Evolutionary conservation across 1,284 basidiomycete genomes (phyloP), one percentile per base, ranked within the genome.

Genomic region (Cryptococcus sp.): DNA sequence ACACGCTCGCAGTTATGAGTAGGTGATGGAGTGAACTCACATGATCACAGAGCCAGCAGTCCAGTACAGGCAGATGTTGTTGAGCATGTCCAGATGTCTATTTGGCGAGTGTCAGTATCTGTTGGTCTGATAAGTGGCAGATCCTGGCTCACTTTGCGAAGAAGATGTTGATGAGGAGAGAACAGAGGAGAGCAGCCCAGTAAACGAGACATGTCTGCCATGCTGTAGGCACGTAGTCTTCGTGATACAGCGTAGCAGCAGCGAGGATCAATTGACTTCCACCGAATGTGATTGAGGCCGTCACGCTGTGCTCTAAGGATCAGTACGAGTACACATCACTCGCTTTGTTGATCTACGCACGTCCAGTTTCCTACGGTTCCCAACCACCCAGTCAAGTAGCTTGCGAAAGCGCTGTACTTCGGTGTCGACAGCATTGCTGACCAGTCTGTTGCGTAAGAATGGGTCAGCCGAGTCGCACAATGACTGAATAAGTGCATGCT

Each of bases 371-470:
- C 81, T 5, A 81, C 80, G 1, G 80, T 68, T 17, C 77, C 78
- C 10, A 82, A 68, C 81, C 81, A 82, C 10, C 81, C 81, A 2
- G 80, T 81, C 47, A 81, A 71, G 67, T 81, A 82, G 31, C 72
- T 76, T 11, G 80, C 65, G 56, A 80, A 65, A 0, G 78, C 72
- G 11, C 76, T 75, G 71, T 80, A 82, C 47, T 75, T 76, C 3
- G 73, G 77, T 11, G 74, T 80, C 0, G 78, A 76, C 4, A 80
- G 74, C 69, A 80, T 79, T 2, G 78, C 78, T 0, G 79, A 69
- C 80, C 80, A 81, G 56, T 80, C 74, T 76, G 51, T 25, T 3
- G 2, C n/a, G 25, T 17, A 31, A 17, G 6, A n/a, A 10, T 31
- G 11, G 1, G 16, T 41, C 20, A 15, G 20, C 22, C 22, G 5